Conservation (phyloP, 1,284 basidiomycete genomes). For the Ustilago esculenta region DNA sequence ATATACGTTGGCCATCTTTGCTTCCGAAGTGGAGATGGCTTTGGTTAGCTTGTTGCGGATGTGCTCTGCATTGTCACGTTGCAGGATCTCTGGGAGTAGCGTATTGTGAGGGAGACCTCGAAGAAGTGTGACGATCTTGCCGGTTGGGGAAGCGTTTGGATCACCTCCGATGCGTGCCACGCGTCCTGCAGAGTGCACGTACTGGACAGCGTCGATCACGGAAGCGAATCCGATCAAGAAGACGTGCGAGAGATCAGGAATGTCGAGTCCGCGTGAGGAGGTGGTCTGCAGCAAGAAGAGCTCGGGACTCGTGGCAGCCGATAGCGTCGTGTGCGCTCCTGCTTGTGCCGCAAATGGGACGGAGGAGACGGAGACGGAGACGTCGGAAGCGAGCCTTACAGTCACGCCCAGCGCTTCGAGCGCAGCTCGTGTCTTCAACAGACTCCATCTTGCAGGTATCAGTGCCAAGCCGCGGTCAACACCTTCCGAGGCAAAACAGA, state of each 20-base stretch:
- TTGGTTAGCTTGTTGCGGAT: background rate
- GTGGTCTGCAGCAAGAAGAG: conserved; percentile 58
- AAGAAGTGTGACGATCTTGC: conserved; percentile 60
- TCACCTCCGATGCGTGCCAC: conserved; percentile 55
- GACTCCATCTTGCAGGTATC: conserved; percentile 60
- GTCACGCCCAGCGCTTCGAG: conserved; percentile 58
- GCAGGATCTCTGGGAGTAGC: conserved; percentile 13
- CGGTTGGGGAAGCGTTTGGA: conserved; percentile 14
- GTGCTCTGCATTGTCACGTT: background rate
- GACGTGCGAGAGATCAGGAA: conserved; percentile 61
- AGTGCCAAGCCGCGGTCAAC: conserved; percentile 55
- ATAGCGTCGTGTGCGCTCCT: background rate
- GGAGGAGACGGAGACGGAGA: no score
- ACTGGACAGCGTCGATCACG: conserved; percentile 59
- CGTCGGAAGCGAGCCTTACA: conserved; percentile 32
- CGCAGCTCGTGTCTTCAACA: conserved; percentile 40
- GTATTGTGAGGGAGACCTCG: conserved; percentile 44
- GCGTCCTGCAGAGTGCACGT: conserved; percentile 63
- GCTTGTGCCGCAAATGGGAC: no score
- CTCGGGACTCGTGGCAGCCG: conserved; percentile 11
- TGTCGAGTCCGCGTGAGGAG: conserved; percentile 61
- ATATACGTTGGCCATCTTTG: conserved; percentile 57
- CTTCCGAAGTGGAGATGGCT: conserved; percentile 44
- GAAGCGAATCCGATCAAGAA: conserved; percentile 59
- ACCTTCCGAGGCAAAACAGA: conserved; percentile 54